Evolutionary conservation across 345 rosid species (phyloP), one percentile per base, ranked within the genome.

Genomic region (Cardamine chenopodiifolia): DNA sequence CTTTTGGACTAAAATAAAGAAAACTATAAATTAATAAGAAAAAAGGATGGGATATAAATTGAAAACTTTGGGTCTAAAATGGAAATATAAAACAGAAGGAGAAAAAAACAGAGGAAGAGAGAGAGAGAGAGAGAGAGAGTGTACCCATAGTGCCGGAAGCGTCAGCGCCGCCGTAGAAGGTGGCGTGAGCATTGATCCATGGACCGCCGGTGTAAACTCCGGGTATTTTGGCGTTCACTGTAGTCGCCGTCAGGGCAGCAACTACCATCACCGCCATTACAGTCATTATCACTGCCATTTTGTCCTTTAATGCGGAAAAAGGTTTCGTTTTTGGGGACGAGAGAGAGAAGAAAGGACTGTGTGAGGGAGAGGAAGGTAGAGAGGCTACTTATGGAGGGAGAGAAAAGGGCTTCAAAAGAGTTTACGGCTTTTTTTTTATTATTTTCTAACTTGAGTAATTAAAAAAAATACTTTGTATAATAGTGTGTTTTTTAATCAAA

Each of bases 111-210:
- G 42, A 49, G 62, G 17, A 58, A 17, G 19, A 9, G 32, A 14
- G 40, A 7, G 50, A 39, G 42, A 17, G 26, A 23, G n/a, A n/a
- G 26, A 2, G 19, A 48, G 10, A 14, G 20, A 13, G 25, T 67
- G 29, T 88, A 90, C 97, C 94, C 97, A 88, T 88, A 48, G 97
- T 92, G 63, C 97, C 97, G 5, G 93, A 86, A 75, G 96, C 96
- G 54, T 92, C 97, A 26, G 82, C 63, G 1, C 83, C 94, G 7
- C 97, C 97, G 55, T 92, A 92, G 83, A 92, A 92, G 39, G 97
- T 90, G 56, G 97, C 97, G 59, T 92, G 97, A 23, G 97, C 96
- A 7, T 56, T 76, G 59, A 80, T 50, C 97, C 97, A 92, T 0
- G 78, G 55, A 4, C 89, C 90, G 6, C 92, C 96, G 13, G 74